These are phyloP conservation scores for Trichoderma pleuroti DNA, from an alignment of 2,329 filamentous ascomycete genomes.

Conservation along the genomic window DNA sequence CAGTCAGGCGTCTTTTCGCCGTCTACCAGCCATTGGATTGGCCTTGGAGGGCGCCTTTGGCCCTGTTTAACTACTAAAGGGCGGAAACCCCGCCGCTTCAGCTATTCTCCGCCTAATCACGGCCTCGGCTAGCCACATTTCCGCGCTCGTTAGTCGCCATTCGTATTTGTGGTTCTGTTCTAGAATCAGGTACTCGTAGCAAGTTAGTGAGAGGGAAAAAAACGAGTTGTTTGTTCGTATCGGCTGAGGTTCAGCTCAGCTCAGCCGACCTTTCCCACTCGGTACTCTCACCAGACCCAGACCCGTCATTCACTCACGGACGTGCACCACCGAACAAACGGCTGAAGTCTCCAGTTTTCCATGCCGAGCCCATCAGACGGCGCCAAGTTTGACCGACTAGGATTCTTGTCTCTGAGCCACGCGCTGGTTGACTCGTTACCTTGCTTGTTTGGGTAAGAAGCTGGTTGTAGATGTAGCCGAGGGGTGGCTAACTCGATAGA, in stretches of 20 bases:
- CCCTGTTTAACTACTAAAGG: neutral
- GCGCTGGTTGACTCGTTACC: neutral
- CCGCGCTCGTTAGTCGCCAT: neutral
- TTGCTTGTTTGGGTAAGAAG: slow-evolving; percentile 1
- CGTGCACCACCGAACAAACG: neutral
- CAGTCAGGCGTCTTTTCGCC: neutral
- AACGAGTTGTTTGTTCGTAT: neutral
- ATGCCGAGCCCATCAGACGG: slow-evolving; percentile 7
- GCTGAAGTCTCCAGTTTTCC: neutral
- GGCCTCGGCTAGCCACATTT: slow-evolving; percentile 2
- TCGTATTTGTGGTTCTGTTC: slow-evolving; percentile 5
- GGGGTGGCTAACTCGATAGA: slow-evolving; percentile 1
- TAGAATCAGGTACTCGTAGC: slow-evolving; percentile 1
- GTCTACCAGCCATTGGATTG: neutral
- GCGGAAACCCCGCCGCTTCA: neutral
- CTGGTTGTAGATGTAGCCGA: neutral
- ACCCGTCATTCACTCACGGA: neutral
- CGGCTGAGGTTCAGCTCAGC: slow-evolving; percentile 10
- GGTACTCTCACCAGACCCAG: neutral
- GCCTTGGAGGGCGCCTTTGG: neutral
- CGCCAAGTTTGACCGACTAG: neutral
- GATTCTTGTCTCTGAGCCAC: slow-evolving; percentile 3
- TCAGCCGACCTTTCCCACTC: slow-evolving; percentile 1
- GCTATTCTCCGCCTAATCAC: neutral
- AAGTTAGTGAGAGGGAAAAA: neutral